Conservation (phyloP, 2,329 filamentous ascomycete species). For the Colletotrichum sp. region DNA sequence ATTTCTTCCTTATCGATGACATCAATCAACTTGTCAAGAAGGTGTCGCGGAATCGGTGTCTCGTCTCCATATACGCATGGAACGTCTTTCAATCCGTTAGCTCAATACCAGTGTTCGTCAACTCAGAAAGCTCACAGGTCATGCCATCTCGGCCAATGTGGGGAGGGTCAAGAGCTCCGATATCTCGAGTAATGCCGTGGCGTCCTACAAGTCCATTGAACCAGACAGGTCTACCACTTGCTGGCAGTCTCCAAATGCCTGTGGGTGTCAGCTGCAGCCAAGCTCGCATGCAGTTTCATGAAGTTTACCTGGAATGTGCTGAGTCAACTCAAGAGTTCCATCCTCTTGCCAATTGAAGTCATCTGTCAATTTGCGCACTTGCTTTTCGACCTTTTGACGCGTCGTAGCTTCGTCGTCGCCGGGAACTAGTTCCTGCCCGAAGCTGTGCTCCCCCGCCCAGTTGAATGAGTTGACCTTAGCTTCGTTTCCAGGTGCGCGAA, state of each 20-base stretch:
- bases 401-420: constrained; percentile 7
- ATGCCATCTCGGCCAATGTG: constrained; percentile 22
- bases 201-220: constrained; percentile 23
- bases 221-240: constrained; percentile 15
- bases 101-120: not conserved
- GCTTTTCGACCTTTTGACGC: constrained; percentile 17
- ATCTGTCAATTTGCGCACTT: constrained; percentile 16
- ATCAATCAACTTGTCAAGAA: constrained; percentile 21
- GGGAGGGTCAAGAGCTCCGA: constrained; percentile 21
- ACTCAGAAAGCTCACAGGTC: constrained; percentile 12
- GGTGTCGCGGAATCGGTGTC: constrained; percentile 9
- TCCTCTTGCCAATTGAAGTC: constrained; percentile 20
- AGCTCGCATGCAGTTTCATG: not conserved
- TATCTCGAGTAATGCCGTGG: constrained; percentile 22
- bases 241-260: constrained; percentile 14
- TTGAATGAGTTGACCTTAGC: constrained; percentile 23
- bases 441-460: constrained; percentile 24
- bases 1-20: constrained; percentile 24
- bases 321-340: constrained; percentile 19
- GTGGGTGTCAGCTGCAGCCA: not conserved
- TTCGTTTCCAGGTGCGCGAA: constrained; percentile 23
- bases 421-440: constrained; percentile 33
- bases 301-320: constrained; percentile 20
- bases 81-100: not conserved
- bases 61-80: constrained; percentile 22